Base-by-base conservation (phyloP, 2,329 filamentous ascomycete genomes). In the Emergomyces africanus region DNA sequence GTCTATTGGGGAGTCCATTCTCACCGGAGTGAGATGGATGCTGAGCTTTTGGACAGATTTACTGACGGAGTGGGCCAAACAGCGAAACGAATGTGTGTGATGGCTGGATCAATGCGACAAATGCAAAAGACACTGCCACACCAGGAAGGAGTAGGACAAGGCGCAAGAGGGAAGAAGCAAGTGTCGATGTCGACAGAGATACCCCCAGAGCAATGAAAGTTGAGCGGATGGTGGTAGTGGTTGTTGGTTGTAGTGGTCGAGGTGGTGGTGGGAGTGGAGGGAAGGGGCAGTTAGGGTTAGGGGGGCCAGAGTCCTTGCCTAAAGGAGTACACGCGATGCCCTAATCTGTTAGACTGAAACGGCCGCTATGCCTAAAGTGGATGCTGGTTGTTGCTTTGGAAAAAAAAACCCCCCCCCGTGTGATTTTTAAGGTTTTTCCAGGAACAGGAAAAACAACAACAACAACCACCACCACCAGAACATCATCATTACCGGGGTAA, bases 1-100 rank as follows among this genome's bases (percentile, higher is more conserved):
- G 65, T 84, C 83, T 59, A 83, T 81, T 72, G 53, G 41, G 39
- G 61, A 63, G 54, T 61, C 62, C 62, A 62, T 63, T 10, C 35
- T 54, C 55, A 53, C 33, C 35, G 55, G 20, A 57, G 42, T 49
- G 42, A 41, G 55, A 41, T 25, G 46, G 55, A 28, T 18, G 35
- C 20, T 23, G 55, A 37, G 55, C 4, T 23, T 20, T 8, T 41
- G 39, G 20, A 30, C 44, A 42, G 28, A 23, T 48, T n/a, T n/a
- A n/a, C 5, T n/a, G n/a, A 39, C n/a, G 15, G 20, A 20, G 30
- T 9, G 15, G 46, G 23, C 33, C 6, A 37, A 53, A 55, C 55
- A 37, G 18, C 33, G 8, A 35, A 57, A 57, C 14, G 44, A 33
- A 58, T 37, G 12, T 10, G 48, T 30, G n/a, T 39, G 55, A 28